These are phyloP conservation scores for Brettanomyces sp. DNA, from an alignment of 805 yeast species.

Conservation along the genomic window DNA sequence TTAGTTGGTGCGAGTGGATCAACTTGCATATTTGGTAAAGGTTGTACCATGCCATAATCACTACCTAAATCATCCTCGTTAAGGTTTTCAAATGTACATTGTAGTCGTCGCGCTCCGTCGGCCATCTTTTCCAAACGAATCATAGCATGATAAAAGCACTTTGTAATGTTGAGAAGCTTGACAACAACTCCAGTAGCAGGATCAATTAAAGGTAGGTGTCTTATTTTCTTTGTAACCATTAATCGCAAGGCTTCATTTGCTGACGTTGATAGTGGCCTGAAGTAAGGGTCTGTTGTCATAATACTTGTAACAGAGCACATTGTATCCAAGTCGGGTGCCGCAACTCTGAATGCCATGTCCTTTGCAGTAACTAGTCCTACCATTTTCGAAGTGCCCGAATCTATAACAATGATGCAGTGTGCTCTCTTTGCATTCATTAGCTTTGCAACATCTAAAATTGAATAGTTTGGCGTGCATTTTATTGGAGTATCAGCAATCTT, in stretches of 20 bases:
- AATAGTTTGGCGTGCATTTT: conserved; percentile 25
- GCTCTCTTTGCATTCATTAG: conserved; percentile 29
- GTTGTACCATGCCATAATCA: conserved; percentile 5
- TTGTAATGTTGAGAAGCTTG: conserved; percentile 37
- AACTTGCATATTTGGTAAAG: conserved; percentile 1
- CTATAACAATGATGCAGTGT: conserved; percentile 33
- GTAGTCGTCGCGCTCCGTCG: conserved; percentile 26
- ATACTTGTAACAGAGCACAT: conserved; percentile 25
- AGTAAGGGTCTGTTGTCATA: conserved; percentile 31
- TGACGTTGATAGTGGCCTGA: conserved; percentile 27
- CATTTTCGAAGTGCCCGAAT: conserved; percentile 16
- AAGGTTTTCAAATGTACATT: conserved; percentile 22
- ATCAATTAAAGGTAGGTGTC: conserved; percentile 35
- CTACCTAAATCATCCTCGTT: conserved; percentile 10
- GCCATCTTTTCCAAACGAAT: conserved; percentile 32
- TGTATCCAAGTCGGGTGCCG: conserved; percentile 21
- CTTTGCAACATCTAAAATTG: conserved; percentile 25
- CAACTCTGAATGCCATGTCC: conserved; percentile 36
- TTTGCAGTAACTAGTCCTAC: conserved; percentile 37
- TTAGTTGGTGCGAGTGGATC: conserved; percentile 1
- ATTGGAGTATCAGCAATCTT: conserved; percentile 29
- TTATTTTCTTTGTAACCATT: conserved; percentile 32
- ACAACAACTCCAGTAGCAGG: conserved; percentile 23
- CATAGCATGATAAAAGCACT: conserved; percentile 40
- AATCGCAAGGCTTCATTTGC: conserved; percentile 32